Conservation (phyloP, 148 eudicot species). For the Selenicereus undatus region DNA sequence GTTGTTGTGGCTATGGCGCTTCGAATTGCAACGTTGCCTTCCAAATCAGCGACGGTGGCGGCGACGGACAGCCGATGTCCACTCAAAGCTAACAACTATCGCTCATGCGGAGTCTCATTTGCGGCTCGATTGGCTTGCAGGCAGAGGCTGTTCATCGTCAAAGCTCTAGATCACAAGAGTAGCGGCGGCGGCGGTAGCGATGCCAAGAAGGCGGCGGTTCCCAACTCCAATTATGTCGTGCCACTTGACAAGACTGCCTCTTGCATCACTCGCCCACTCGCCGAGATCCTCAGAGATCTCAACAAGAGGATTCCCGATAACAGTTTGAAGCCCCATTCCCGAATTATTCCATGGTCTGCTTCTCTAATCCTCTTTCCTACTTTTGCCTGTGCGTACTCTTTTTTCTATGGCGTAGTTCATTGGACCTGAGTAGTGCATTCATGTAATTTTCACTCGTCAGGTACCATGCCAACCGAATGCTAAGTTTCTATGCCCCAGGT, state of each 20-base stretch:
- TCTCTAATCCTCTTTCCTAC: not conserved
- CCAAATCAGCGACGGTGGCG: not conserved
- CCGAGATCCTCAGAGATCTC: constrained; percentile 71
- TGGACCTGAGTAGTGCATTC: not conserved
- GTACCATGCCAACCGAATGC: constrained; percentile 84
- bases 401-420: not conserved
- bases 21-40: not conserved
- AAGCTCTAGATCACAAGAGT: constrained; percentile 28
- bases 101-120: not conserved
- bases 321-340: constrained; percentile 35
- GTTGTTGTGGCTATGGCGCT: not conserved
- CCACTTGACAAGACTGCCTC: constrained; percentile 56
- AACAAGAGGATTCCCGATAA: constrained; percentile 74
- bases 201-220: constrained; percentile 36
- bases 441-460: constrained; percentile 29
- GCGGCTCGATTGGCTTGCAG: constrained; percentile 7
- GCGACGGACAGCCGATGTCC: not conserved
- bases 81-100: not conserved
- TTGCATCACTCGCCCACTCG: constrained; percentile 68
- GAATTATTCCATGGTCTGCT: constrained; percentile 56
- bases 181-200: constrained; percentile 20
- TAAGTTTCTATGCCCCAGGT: constrained; percentile 90
- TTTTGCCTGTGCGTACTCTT: not conserved
- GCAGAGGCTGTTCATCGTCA: constrained; percentile 12
- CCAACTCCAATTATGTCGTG: constrained; percentile 70